Percentiles rank a stretch among this genome's conserved stretches.
Evolutionary conservation across 495 filamentous ascomycete genomes (phyloP).

Genomic region (Penicillium fimorum): DNA sequence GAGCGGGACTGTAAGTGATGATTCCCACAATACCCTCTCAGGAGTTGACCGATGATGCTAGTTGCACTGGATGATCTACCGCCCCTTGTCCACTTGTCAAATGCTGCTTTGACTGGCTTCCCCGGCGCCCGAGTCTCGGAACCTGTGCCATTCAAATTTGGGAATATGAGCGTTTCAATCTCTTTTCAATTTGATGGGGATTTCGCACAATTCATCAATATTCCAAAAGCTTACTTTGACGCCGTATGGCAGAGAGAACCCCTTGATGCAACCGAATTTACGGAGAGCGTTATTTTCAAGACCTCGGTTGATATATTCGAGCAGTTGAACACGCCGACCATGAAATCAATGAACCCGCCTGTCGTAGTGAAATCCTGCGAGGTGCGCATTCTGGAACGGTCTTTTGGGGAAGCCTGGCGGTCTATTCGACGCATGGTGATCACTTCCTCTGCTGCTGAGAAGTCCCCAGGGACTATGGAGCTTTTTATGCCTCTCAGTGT

Average conservation of each 20-base stretch:
- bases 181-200: slow-evolving; percentile 36
- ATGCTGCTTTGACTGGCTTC: slow-evolving; percentile 17
- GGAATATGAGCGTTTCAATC: slow-evolving; percentile 29
- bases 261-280: slow-evolving; percentile 33
- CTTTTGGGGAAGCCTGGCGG: slow-evolving; percentile 39
- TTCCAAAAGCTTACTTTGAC: slow-evolving; percentile 40
- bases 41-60: slow-evolving; percentile 1
- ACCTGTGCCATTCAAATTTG: slow-evolving; percentile 35
- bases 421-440: slow-evolving; percentile 42
- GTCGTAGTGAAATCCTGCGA: slow-evolving; percentile 35
- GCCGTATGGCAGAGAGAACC: slow-evolving; percentile 38
- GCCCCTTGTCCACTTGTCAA: slow-evolving; percentile 20
- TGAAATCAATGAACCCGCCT: slow-evolving; percentile 38
- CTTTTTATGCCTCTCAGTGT: slow-evolving; percentile 40
- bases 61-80: slow-evolving; percentile 24
- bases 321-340: slow-evolving; percentile 31
- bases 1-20: slow-evolving; percentile 37
- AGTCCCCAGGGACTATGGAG: slow-evolving; percentile 34
- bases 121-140: slow-evolving; percentile 27
- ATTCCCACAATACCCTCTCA: not conserved
- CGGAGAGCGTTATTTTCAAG: slow-evolving; percentile 37
- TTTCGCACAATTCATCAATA: slow-evolving; percentile 33
- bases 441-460: slow-evolving; percentile 38
- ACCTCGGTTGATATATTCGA: slow-evolving; percentile 37
- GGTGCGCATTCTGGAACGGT: slow-evolving; percentile 41